Evolutionary conservation across 78 protist genomes (phyloP), one percentile per base, ranked within the genome.

Genomic region (Protostelium mycophagum): DNA sequence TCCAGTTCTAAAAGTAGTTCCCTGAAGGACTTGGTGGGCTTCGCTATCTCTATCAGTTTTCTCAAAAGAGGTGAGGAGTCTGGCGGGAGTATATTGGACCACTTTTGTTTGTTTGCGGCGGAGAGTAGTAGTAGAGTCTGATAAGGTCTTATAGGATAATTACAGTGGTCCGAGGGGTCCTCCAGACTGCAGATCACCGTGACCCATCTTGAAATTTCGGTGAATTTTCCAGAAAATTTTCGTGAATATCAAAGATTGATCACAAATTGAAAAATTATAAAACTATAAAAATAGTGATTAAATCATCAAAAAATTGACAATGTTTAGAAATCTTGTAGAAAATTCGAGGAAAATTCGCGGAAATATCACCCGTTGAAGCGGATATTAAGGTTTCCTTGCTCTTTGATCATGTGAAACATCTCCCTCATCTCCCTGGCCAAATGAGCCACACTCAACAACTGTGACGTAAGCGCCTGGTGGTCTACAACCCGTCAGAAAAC

Each of bases 1-100:
- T 93, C 95, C 1, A 92, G 87, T 83, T 93, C 95, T 35, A 93
- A 36, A 34, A 90, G 95, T 0, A 93, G 85, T 34, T 93, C 95
- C 28, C 92, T 36, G 87, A 93, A 93, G 34, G 37, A 73, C 38
- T 93, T 93, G 39, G 90, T 83, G 23, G 95, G 95, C 34, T 87
- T 93, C n/a, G 93, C 90, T 0, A 85, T 90, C 5, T 93, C 93
- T 29, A 93, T 89, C 29, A 93, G 88, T 51, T 84, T 51, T 28
- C 63, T 34, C 1, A 93, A 86, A 34, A 89, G 88, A 16, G 95
- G 95, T 10, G 91, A 84, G 0, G 88, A 85, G 36, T 93, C 95
- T 0, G 87, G 38, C 34, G 94, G 94, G 23, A 92, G 1, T n/a
- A 38, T 35, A 0, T 37, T 63, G 28, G 85, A 36, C 73, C 73